Conservation (phyloP, 352 stramenopile species). For the Pythium monospermum region DNA sequence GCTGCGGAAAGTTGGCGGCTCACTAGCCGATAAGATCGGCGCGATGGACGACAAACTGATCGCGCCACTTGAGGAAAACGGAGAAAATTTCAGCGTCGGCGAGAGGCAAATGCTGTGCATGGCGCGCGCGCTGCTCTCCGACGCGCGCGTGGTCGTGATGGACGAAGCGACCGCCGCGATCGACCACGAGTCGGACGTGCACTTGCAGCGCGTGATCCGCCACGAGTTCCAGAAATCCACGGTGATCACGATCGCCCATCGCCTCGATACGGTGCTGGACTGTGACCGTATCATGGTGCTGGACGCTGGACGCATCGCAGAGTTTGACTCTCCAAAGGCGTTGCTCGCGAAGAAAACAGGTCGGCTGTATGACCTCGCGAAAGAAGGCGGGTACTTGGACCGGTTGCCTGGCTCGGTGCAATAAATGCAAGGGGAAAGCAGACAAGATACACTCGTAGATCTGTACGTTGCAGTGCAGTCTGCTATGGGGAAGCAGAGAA, state of each 20-base stretch:
- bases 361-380: conserved; percentile 36
- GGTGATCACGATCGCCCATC: conserved; percentile 95
- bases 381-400: conserved; percentile 42
- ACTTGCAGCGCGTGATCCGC: conserved; percentile 78
- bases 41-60: conserved; percentile 52
- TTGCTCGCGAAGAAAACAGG: conserved; percentile 38
- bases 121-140: conserved; percentile 89
- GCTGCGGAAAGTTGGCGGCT: conserved; percentile 42
- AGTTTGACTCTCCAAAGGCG: conserved; percentile 77
- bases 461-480: too few relatives aligned
- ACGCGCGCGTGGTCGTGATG: conserved; percentile 85
- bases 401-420: conserved; percentile 10
- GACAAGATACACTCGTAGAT: too few relatives aligned
- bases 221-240: conserved; percentile 90
- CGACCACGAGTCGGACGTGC: conserved; percentile 76
- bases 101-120: conserved; percentile 97
- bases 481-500: too few relatives aligned
- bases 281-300: conserved; percentile 96
- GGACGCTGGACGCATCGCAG: conserved; percentile 83
- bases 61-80: conserved; percentile 80
- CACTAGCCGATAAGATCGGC: conserved; percentile 58
- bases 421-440: too few relatives aligned
- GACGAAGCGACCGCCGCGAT: conserved; percentile 79
- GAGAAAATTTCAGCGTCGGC: conserved; percentile 91
- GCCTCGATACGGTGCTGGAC: conserved; percentile 96